Conservation (phyloP, 345 rosid genomes). For the Stellera chamaejasme region DNA sequence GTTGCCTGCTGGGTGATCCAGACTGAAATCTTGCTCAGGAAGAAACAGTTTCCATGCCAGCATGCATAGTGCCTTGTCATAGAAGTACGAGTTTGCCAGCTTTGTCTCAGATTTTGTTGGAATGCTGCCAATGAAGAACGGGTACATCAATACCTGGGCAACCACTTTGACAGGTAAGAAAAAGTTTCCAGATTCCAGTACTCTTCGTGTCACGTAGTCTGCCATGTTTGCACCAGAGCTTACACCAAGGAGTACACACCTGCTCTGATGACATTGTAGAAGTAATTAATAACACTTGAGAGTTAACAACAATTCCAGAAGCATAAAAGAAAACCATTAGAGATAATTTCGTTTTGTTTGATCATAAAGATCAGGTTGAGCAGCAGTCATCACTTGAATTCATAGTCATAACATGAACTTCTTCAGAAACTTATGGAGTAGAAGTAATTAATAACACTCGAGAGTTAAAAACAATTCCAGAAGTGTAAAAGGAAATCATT, state of each 20-base stretch:
- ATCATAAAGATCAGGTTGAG: constrained; percentile 1
- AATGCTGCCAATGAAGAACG: constrained; percentile 74
- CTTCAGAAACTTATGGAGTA: too few relatives aligned
- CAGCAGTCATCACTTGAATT: not conserved
- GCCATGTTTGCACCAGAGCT: constrained; percentile 90
- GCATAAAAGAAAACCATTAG: not conserved
- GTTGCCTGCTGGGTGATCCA: constrained; percentile 87
- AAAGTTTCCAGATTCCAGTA: constrained; percentile 72
- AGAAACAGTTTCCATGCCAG: constrained; percentile 87
- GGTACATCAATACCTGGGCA: constrained; percentile 88
- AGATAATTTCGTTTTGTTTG: not conserved
- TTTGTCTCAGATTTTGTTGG: constrained; percentile 74
- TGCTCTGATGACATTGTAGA: constrained; percentile 21
- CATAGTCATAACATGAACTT: too few relatives aligned
- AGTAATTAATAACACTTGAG: not conserved
- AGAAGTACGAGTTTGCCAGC: constrained; percentile 77
- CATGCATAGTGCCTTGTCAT: constrained; percentile 61
- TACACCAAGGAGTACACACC: constrained; percentile 83
- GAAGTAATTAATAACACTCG: not conserved
- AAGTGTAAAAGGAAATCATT: not conserved
- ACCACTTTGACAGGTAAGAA: constrained; percentile 86
- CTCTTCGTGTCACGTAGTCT: constrained; percentile 73
- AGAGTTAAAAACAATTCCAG: too few relatives aligned
- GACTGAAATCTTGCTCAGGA: constrained; percentile 59
- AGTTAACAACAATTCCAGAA: too few relatives aligned